Base-by-base conservation (phyloP, 805 yeast species). In the Aciculoconidium aculeatum region DNA sequence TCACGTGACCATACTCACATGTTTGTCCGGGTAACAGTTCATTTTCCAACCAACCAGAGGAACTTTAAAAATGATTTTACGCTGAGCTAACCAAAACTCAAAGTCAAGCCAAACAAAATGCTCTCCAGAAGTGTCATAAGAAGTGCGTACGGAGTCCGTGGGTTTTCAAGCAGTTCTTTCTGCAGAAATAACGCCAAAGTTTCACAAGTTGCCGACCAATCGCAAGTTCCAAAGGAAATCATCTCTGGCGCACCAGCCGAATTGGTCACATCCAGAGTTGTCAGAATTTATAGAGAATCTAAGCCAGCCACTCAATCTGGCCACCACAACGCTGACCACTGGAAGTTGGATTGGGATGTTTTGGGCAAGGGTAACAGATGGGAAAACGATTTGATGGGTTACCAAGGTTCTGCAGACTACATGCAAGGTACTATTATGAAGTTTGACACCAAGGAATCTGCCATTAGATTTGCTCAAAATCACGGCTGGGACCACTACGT, bases 341-440 rank as follows among this genome's bases (percentile, higher is more conserved):
- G 95, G 95, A 76, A 74, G 47, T 50, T 84, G 33, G 94, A 84
- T 57, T 84, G 92, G 90, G 94, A 85, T 49, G 72, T 83, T 23
- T 60, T 79, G 33, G 77, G 77, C 25, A 75, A 78, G 47, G 84
- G 81, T 13, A 76, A 84, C 64, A 66, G 92, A 52, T 84, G 94
- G 94, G 95, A 84, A 52, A 84, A 84, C 57, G 90, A 82, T 53
- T 65, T 84, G 51, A 84, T 84, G 57, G 95, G 95, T 15, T 84
- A 82, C 65, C 88, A 82, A 47, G 72, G 83, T 25, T 67, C 81
- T 25, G 74, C 82, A 20, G 95, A 84, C 54, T 78, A 76, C 58
- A 79, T 85, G 81, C 81, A 83, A 61, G 86, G 80, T 11, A 79
- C 90, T 6, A 72, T 72, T 50, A 57, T 84, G 66, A 76, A 77